phyloP scores from a whole-genome alignment of 2,329 filamentous ascomycete species.

The Emergomyces africanus region DNA sequence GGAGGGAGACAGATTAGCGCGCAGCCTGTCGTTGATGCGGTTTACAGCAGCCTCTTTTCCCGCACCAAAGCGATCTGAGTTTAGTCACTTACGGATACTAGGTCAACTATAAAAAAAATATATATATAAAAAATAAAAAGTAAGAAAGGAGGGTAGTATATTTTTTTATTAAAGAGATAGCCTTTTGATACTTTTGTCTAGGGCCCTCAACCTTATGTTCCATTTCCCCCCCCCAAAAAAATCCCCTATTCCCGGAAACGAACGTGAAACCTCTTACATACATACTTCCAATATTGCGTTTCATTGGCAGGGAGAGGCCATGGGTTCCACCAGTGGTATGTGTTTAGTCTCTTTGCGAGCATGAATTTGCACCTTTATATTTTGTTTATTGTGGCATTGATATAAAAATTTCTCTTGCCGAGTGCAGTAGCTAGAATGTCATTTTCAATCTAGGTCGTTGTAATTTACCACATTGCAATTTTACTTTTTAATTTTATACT shows the following conservation, averaged over 20 bases:
- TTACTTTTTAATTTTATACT: background rate
- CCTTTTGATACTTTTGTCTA: conserved; percentile 2
- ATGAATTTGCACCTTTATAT: background rate
- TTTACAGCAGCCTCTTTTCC: conserved; percentile 95
- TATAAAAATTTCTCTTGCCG: background rate
- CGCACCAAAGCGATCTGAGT: conserved; percentile 65
- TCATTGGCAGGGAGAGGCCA: background rate
- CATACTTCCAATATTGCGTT: background rate
- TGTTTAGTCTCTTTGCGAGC: conserved; percentile 3
- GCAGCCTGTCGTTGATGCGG: conserved; percentile 90
- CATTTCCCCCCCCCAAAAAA: background rate
- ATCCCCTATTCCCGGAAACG: background rate
- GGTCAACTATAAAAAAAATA: too few relatives aligned
- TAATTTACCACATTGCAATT: background rate
- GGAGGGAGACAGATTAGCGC: conserved; percentile 87
- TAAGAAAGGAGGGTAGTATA: conserved; percentile 11
- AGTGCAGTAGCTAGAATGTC: background rate
- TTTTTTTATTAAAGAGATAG: conserved; percentile 1
- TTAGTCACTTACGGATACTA: background rate
- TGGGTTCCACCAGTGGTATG: conserved; percentile 8
- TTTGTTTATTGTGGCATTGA: conserved; percentile 1
- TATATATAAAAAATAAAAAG: too few relatives aligned
- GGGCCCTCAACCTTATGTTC: background rate
- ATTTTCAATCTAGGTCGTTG: background rate
- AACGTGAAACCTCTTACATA: background rate